These are phyloP conservation scores for Fusarium newnesense DNA, from an alignment of 2,329 filamentous ascomycete genomes.

Conservation along the genomic window DNA sequence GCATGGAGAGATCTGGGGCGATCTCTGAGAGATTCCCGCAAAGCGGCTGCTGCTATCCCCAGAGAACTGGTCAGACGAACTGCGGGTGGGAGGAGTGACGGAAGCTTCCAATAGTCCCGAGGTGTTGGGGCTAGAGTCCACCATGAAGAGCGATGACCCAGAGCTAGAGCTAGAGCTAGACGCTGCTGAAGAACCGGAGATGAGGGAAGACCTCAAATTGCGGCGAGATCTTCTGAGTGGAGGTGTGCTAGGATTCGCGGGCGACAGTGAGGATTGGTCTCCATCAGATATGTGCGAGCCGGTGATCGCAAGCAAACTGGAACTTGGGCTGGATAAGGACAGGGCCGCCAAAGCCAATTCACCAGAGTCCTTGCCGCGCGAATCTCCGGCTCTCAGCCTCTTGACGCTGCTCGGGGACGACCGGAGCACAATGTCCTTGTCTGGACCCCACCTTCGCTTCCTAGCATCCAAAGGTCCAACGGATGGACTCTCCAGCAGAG, in stretches of 20 bases:
- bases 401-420: not conserved
- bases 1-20: too few species aligned
- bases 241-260: not conserved
- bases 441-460: not conserved
- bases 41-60: too few species aligned
- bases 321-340: not conserved
- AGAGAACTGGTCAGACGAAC: too few species aligned
- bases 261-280: not conserved
- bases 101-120: not conserved
- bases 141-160: not conserved
- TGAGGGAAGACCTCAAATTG: not conserved
- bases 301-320: not conserved
- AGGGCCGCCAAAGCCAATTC: not conserved
- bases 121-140: not conserved
- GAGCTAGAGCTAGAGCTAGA: not conserved
- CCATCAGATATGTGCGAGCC: not conserved
- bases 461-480: not conserved
- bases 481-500: not conserved
- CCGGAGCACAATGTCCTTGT: not conserved
- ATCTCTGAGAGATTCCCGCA: too few species aligned
- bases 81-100: rapidly evolving
- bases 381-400: not conserved
- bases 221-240: not conserved
- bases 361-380: not conserved
- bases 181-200: not conserved